These are phyloP conservation scores for Penicillium digitatum DNA, from an alignment of 2,329 filamentous ascomycete species.

Conservation along the genomic window DNA sequence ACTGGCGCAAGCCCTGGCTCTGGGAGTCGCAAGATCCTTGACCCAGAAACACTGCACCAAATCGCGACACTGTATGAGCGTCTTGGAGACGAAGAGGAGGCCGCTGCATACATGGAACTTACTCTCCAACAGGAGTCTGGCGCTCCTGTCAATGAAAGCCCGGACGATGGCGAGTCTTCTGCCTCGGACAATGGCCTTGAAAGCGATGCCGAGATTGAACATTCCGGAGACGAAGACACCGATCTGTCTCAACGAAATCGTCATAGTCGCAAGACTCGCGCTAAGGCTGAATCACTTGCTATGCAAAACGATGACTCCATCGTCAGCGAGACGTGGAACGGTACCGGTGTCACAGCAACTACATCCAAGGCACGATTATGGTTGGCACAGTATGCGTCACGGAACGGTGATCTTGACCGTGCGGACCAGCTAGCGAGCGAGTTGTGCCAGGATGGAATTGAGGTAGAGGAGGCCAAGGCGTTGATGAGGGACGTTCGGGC, in stretches of 20 bases:
- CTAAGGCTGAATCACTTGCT: slow-evolving; percentile 28
- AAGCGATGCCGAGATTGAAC: slow-evolving; percentile 35
- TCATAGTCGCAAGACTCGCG: slow-evolving; percentile 43
- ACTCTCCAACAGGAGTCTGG: slow-evolving; percentile 90
- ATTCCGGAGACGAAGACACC: slow-evolving; percentile 30
- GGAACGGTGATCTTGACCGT: slow-evolving; percentile 67
- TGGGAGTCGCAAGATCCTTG: slow-evolving; percentile 57
- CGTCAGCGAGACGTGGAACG: slow-evolving; percentile 42
- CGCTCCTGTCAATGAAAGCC: slow-evolving; percentile 32
- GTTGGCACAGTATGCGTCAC: slow-evolving; percentile 80
- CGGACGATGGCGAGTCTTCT: slow-evolving; percentile 33
- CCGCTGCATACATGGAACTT: slow-evolving; percentile 91
- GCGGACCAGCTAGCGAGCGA: slow-evolving; percentile 82
- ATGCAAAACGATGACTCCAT: slow-evolving; percentile 34
- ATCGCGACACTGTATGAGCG: slow-evolving; percentile 87
- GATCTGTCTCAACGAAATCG: slow-evolving; percentile 60
- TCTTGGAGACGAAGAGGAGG: slow-evolving; percentile 71
- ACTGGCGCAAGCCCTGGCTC: slow-evolving; percentile 19
- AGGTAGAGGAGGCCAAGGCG: slow-evolving; percentile 95
- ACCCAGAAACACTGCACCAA: slow-evolving; percentile 84
- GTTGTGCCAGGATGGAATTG: slow-evolving; percentile 89
- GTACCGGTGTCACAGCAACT: slow-evolving; percentile 82
- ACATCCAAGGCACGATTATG: slow-evolving; percentile 92
- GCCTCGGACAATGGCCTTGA: slow-evolving; percentile 33
- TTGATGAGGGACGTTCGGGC: slow-evolving; percentile 81